These are phyloP conservation scores for Fusarium fujikuroi DNA, from an alignment of 2,329 filamentous ascomycete genomes.

Conservation along the genomic window DNA sequence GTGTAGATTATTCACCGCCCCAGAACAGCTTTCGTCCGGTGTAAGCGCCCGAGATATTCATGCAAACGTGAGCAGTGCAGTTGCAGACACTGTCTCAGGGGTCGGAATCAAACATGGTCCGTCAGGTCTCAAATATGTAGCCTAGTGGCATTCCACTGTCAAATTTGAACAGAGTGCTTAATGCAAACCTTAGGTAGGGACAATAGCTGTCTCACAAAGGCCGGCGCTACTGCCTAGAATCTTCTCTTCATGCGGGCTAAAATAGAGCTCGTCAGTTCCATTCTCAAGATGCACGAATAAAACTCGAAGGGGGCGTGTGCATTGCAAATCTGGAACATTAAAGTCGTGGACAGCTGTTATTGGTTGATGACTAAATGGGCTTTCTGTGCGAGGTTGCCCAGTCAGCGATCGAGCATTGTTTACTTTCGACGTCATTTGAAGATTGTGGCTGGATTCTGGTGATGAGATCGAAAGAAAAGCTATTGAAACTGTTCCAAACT, in stretches of 20 bases:
- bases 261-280: constrained; percentile 8
- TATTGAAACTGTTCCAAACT: no score
- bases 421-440: constrained; percentile 50
- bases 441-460: background rate
- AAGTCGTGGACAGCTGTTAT: constrained; percentile 31
- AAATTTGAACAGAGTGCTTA: background rate
- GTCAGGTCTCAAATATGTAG: constrained; percentile 8
- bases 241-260: constrained; percentile 11
- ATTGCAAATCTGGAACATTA: constrained; percentile 14
- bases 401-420: constrained; percentile 38
- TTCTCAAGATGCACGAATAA: constrained; percentile 14
- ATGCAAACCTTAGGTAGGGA: background rate
- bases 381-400: constrained; percentile 38
- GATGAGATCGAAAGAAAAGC: background rate
- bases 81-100: constrained; percentile 11
- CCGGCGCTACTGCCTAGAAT: constrained; percentile 10
- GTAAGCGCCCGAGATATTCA: constrained; percentile 13
- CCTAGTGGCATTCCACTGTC: background rate
- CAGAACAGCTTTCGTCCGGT: background rate
- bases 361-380: constrained; percentile 19
- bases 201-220: background rate
- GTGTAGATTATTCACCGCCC: background rate
- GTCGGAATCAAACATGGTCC: background rate
- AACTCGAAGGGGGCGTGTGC: constrained; percentile 27
- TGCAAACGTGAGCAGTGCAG: background rate